phyloP scores from a whole-genome alignment of 2,329 filamentous ascomycete genomes.

The Penicillium sp. region DNA sequence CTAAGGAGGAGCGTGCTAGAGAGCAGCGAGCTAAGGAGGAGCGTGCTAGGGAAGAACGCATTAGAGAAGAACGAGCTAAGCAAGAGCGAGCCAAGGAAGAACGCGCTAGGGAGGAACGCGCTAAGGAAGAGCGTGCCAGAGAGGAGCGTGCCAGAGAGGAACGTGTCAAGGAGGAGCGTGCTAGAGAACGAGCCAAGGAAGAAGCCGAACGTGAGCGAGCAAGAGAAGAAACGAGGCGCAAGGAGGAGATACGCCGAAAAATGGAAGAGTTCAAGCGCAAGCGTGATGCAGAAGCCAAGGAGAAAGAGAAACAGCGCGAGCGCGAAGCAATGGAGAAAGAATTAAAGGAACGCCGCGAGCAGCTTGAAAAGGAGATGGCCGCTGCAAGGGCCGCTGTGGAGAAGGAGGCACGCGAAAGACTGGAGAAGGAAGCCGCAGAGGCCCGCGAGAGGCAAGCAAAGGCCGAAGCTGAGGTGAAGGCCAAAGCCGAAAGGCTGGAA shows the following conservation, averaged over 20 bases:
- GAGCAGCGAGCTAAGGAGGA: constrained; percentile 39
- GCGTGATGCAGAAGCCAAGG: constrained; percentile 37
- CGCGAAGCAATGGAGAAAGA: constrained; percentile 43
- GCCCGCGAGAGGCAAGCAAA: constrained; percentile 21
- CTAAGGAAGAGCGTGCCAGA: constrained; percentile 25
- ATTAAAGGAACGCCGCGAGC: constrained; percentile 40
- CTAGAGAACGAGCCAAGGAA: constrained; percentile 25
- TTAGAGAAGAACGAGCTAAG: constrained; percentile 16
- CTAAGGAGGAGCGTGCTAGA: constrained; percentile 27
- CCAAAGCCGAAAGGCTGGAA: constrained; percentile 30
- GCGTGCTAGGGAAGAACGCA: constrained; percentile 27
- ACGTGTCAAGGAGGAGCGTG: constrained; percentile 23
- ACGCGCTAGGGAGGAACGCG: constrained; percentile 26
- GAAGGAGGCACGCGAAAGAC: constrained; percentile 36
- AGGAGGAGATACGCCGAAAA: constrained; percentile 39
- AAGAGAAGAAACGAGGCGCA: constrained; percentile 34
- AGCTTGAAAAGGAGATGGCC: constrained; percentile 40
- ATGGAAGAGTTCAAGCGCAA: constrained; percentile 40
- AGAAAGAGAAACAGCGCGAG: constrained; percentile 40
- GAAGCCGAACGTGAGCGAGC: constrained; percentile 30
- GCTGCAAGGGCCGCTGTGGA: constrained; percentile 32
- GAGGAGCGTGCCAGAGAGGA: constrained; percentile 2
- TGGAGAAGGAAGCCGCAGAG: constrained; percentile 30
- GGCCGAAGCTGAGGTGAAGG: constrained; percentile 27
- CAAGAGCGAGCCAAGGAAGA: constrained; percentile 14